Evolutionary conservation across 192 early-diverging fungal species (phyloP), one percentile per base, ranked within the genome.

Genomic region (Linderina pennispora): DNA sequence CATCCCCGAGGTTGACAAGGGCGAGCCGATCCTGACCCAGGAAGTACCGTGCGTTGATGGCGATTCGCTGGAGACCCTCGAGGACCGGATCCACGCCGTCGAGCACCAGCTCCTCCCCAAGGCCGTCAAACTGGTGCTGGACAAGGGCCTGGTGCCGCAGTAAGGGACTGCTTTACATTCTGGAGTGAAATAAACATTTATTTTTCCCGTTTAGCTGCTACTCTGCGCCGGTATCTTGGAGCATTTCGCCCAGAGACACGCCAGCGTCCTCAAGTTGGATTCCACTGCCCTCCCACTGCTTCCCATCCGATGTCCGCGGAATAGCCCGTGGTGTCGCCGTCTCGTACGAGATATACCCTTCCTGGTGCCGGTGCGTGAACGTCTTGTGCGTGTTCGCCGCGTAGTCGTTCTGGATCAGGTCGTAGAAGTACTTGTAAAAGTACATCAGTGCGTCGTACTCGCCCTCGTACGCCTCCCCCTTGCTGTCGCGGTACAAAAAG

Each of bases 1-100:
- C 19, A 97, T 99, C 43, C 82, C 90, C 1, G 90, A 90, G 49
- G 94, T 99, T 8, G 97, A 99, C 70, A 78, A 89, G 23, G 97
- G 97, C n/a, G 80, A 85, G 51, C 91, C 91, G 4, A 80, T 99
- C 17, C 23, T 92, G 43, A 67, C 84, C 33, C 76, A 82, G 53
- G 76, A 80, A 43, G 76, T 97, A 3, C 86, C 88, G 18, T 93
- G 97, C 48, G 45, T 75, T 19, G 69, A 79, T 16, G 70, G 57
- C 23, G 97, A 99, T 52, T 83, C 80, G 33, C 50, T 97, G 40
- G 81, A 87, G 39, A 77, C 75, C 41, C 54, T 99, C 50, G 91
- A 99, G 62, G 62, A 76, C 36, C 72, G 91, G 45, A 99, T 99
- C 50, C 97, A 99, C 59, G 57, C 57, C 3, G 77, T 82, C 0